Conservation (phyloP, 257 asterid species). For the Craterostigma plantagineum region DNA sequence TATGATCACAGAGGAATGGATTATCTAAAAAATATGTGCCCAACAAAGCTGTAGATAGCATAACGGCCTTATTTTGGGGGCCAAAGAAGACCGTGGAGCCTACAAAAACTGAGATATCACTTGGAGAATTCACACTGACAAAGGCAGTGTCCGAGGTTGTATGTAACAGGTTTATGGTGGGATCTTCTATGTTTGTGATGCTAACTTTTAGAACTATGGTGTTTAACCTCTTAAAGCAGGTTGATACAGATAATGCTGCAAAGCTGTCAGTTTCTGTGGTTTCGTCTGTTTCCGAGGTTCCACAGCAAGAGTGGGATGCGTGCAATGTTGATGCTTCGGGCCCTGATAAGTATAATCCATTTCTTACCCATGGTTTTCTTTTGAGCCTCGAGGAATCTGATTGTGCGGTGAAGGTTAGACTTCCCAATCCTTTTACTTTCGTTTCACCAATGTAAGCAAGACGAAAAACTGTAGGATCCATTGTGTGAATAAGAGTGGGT, state of each 20-base stretch:
- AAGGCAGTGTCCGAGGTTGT: conserved; percentile 42
- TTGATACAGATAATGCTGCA: conserved; percentile 17
- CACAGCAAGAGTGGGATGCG: conserved; percentile 75
- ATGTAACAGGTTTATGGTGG: conserved; percentile 5
- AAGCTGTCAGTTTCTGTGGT: conserved; percentile 58
- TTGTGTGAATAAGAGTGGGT: no score
- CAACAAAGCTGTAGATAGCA: neutral
- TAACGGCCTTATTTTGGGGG: conserved; percentile 68
- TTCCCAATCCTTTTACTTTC: no score
- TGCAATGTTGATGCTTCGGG: conserved; percentile 65
- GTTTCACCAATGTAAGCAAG: no score
- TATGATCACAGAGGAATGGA: no score
- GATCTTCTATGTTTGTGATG: neutral
- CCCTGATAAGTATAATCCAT: conserved; percentile 55
- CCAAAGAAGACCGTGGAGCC: conserved; percentile 53
- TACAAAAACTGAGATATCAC: conserved; percentile 26
- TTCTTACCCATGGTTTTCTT: conserved; percentile 69
- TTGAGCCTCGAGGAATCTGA: conserved; percentile 88
- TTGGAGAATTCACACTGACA: conserved; percentile 51
- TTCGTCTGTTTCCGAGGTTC: conserved; percentile 62
- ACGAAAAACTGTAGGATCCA: no score
- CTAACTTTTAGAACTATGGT: neutral
- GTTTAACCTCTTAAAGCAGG: conserved; percentile 24
- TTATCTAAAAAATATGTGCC: no score
- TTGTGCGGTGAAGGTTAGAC: conserved; percentile 63